Conservation (phyloP, 2,329 filamentous ascomycete genomes). For the Cercospora nicotianae region DNA sequence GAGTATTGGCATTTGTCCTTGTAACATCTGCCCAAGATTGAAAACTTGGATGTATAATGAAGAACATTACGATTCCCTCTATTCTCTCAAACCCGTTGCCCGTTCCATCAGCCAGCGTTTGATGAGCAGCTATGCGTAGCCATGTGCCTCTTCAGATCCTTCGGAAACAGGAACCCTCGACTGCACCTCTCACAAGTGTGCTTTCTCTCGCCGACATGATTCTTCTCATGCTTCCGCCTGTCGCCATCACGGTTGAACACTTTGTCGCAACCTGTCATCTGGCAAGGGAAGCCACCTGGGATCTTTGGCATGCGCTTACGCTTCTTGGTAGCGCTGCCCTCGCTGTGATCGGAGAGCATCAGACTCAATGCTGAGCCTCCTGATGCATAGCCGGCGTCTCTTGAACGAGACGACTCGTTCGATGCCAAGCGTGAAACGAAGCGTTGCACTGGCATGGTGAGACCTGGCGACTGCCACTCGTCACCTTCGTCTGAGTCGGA, state of each 20-base stretch:
- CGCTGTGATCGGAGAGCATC: constrained; percentile 16
- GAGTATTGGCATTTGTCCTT: background rate
- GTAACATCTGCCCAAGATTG: background rate
- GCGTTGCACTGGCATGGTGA: constrained; percentile 9
- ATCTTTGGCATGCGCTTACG: constrained; percentile 22
- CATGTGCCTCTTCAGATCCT: constrained; percentile 23
- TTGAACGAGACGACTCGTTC: constrained; percentile 14
- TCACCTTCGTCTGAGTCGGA: constrained; percentile 8
- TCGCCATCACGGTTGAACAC: constrained; percentile 24
- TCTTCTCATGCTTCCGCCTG: constrained; percentile 24
- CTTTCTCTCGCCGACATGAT: constrained; percentile 16
- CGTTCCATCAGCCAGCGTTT: background rate
- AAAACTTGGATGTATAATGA: background rate
- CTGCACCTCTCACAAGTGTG: constrained; percentile 18
- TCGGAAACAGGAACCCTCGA: constrained; percentile 21
- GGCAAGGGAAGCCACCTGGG: constrained; percentile 16
- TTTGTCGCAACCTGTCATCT: constrained; percentile 13
- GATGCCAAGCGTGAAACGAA: constrained; percentile 2
- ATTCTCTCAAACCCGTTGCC: background rate
- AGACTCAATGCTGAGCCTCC: constrained; percentile 15
- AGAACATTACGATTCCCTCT: background rate
- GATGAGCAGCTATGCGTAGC: background rate
- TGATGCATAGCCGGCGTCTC: constrained; percentile 18
- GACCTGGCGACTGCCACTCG: background rate
- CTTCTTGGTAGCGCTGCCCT: constrained; percentile 20